Base-by-base conservation (phyloP, 495 filamentous ascomycete species). In the Patellaria atrata region DNA sequence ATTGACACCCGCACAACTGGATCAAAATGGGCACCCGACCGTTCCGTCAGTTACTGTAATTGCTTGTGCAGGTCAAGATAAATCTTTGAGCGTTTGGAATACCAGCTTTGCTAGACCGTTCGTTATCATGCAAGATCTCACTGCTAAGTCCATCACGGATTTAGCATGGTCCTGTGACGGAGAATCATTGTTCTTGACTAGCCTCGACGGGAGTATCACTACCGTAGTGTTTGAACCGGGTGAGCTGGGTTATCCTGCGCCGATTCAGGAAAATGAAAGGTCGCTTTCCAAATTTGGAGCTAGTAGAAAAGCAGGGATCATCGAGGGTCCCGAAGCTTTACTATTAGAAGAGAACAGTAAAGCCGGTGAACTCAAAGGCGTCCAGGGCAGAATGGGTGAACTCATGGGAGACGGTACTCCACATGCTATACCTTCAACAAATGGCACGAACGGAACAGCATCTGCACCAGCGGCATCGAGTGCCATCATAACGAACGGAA, bases 121-220 rank as follows among this genome's bases (percentile, higher is more conserved):
- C 21, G 74, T 92, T 7, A 84, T 94, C 22, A 65, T 79, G 4
- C 80, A 91, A 43, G 87, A 94, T 43, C 56, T 96, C 41, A 75
- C 82, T 8, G 70, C 73, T 16, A 99, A 99, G 58, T 76, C 86
- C 2, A 79, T 96, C 29, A 83, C 82, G 0, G 89, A 99, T 60
- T 64, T 99, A 27, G 79, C 87, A 0, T 99, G 91, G 91, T 81
- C 74, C 18, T 87, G 91, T 0, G 84, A 94, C 53, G 89, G 89
- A 5, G 80, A 75, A 45, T 87, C 73, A 8, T 55, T 96, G 17
- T 96, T 81, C 54, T 69, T 81, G 10, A 80, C 82, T 5, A 85
- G 80, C 28, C 60, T 94, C 23, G 89, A 99, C 44, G 89, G 89
- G 4, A 75, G 77, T 15, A 85, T 94, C 33, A 66, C 87, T 19